These are phyloP conservation scores for Canariomyces notabilis DNA, from an alignment of 2,329 filamentous ascomycete genomes.

Conservation along the genomic window DNA sequence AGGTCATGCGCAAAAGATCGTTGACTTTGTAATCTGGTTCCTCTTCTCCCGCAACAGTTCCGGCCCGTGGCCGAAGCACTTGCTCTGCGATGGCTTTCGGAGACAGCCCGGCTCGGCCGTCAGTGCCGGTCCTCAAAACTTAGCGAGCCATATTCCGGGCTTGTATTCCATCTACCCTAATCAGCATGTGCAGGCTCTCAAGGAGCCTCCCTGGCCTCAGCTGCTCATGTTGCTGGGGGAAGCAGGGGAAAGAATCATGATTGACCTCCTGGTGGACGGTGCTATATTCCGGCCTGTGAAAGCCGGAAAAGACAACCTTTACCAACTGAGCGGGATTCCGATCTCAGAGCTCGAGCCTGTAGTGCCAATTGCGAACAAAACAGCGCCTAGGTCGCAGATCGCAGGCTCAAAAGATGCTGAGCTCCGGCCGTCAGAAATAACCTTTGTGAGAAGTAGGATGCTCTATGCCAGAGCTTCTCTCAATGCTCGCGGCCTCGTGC, in stretches of 20 bases:
- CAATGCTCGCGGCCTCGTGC: slow-evolving; percentile 61
- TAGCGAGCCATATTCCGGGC: slow-evolving; percentile 54
- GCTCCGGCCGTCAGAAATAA: slow-evolving; percentile 53
- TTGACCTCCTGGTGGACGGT: slow-evolving; percentile 69
- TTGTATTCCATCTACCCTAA: slow-evolving; percentile 63
- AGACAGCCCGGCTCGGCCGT: slow-evolving; percentile 32
- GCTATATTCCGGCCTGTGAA: slow-evolving; percentile 66
- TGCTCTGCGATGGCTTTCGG: slow-evolving; percentile 81
- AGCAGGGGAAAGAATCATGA: slow-evolving; percentile 71
- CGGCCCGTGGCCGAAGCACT: slow-evolving; percentile 57
- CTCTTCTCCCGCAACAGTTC: slow-evolving; percentile 59
- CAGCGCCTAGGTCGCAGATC: not conserved
- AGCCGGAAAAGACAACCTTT: slow-evolving; percentile 59
- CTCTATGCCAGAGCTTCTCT: slow-evolving; percentile 74
- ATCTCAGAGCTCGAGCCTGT: slow-evolving; percentile 29
- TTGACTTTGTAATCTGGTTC: slow-evolving; percentile 72
- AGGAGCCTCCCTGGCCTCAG: slow-evolving; percentile 66
- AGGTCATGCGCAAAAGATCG: slow-evolving; percentile 47
- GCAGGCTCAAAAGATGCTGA: slow-evolving; percentile 7
- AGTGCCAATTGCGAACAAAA: slow-evolving; percentile 2
- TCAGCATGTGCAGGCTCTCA: slow-evolving; percentile 63
- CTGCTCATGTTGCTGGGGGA: slow-evolving; percentile 69
- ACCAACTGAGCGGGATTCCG: slow-evolving; percentile 68
- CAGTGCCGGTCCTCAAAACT: slow-evolving; percentile 20
- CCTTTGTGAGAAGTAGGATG: slow-evolving; percentile 76